These are phyloP conservation scores for Leucoagaricus sp. DNA, from an alignment of 1,284 basidiomycete genomes.

Conservation along the genomic window DNA sequence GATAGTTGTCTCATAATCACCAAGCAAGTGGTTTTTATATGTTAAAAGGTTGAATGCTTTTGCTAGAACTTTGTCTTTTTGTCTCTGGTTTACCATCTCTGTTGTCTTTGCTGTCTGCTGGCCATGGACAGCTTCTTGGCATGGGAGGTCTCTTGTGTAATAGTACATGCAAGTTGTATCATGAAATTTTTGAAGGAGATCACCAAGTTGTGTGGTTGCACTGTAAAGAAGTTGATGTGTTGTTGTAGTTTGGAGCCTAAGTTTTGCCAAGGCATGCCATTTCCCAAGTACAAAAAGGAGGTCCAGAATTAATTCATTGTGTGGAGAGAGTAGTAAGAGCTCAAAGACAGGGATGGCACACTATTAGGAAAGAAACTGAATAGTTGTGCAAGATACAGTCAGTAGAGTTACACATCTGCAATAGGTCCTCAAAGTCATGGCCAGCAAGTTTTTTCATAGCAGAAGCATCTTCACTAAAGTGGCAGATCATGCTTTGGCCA, in stretches of 20 bases:
- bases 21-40: constrained; percentile 6
- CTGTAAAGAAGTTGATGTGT: constrained; percentile 22
- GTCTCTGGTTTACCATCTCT: not conserved
- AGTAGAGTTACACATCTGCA: constrained; percentile 28
- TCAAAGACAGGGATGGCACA: constrained; percentile 11
- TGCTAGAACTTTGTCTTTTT: not conserved
- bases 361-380: too few species aligned
- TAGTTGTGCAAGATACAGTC: too few species aligned
- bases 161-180: constrained; percentile 17
- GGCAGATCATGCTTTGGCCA: constrained; percentile 23
- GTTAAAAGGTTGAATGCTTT: not conserved
- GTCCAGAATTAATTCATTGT: constrained; percentile 18
- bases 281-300: constrained; percentile 25
- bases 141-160: constrained; percentile 22
- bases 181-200: constrained; percentile 20
- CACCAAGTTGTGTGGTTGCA: constrained; percentile 22
- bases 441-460: constrained; percentile 31
- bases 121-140: constrained; percentile 17
- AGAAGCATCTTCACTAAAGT: constrained; percentile 20
- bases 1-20: constrained; percentile 21
- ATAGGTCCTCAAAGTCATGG: constrained; percentile 35
- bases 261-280: constrained; percentile 35
- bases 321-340: not conserved
- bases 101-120: not conserved
- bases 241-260: constrained; percentile 26